Conservation (phyloP, 2,329 filamentous ascomycete genomes). For the Bipolaris zeicola region DNA sequence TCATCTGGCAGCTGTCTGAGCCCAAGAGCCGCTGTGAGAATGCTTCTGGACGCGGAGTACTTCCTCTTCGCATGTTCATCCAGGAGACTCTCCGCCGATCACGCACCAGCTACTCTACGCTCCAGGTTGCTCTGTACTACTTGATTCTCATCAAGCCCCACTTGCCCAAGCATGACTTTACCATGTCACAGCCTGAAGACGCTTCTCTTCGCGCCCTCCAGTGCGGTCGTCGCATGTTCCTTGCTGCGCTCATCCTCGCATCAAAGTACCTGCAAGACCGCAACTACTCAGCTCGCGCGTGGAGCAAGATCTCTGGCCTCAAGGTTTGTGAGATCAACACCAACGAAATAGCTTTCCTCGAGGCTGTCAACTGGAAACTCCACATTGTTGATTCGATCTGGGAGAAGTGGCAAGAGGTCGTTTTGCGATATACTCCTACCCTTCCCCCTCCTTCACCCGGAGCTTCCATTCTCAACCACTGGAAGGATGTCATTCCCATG, state of each 20-base stretch:
- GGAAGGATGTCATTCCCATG: conserved; percentile 59
- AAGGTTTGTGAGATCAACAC: conserved; percentile 93
- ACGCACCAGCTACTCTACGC: conserved; percentile 93
- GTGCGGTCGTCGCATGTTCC: conserved; percentile 96
- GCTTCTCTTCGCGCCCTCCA: conserved; percentile 80
- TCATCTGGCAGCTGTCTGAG: conserved; percentile 93
- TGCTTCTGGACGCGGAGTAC: conserved; percentile 70
- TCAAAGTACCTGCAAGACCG: conserved; percentile 98
- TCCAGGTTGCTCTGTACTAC: conserved; percentile 97
- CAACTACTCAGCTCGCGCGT: conserved; percentile 95
- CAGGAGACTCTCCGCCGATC: conserved; percentile 95
- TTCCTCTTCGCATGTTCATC: conserved; percentile 93
- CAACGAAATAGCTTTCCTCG: conserved; percentile 91
- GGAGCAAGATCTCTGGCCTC: conserved; percentile 99
- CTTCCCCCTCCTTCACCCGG: conserved; percentile 51
- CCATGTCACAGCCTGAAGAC: conserved; percentile 80
- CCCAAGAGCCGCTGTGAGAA: conserved; percentile 75
- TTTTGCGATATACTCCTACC: conserved; percentile 78
- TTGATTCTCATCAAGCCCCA: conserved; percentile 91
- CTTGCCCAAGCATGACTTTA: conserved; percentile 82
- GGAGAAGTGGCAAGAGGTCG: conserved; percentile 91
- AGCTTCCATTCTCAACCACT: conserved; percentile 46
- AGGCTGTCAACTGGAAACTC: conserved; percentile 90
- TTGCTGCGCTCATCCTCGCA: conserved; percentile 90
- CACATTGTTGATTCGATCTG: conserved; percentile 90